Base-by-base conservation (phyloP, 352 stramenopile species). In the Phytophthora megakarya region DNA sequence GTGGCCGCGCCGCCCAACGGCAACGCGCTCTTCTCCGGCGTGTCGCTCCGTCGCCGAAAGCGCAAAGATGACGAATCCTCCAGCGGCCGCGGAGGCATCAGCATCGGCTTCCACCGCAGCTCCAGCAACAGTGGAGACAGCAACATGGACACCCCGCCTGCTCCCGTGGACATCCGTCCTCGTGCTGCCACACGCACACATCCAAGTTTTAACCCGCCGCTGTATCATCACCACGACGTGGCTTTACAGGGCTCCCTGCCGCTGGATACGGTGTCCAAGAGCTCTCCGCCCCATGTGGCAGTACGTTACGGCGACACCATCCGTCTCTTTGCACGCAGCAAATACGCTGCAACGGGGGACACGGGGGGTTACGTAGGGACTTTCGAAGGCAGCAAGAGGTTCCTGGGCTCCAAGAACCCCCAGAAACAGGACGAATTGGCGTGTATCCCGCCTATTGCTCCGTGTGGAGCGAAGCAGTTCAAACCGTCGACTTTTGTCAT, bases 231-330 rank as follows among this genome's bases (percentile, higher is more conserved):
- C 3, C 49, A 70, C 19, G 70, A 78, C 43, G 57, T 68, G 38
- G 61, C 61, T 0, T 35, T 73, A 25, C 46, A 32, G 5, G 67
- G 62, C 19, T 69, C 64, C 51, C 65, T 66, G 62, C 67, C 67
- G 15, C 32, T 77, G n/a, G 73, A 76, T 22, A 76, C 70, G 0
- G 59, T 81, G 1, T 73, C 61, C 46, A 78, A 78, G 75, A 76
- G 71, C 44, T 73, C 81, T 13, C 75, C 83, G 25, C 83, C 83
- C 6, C 80, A 85, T 51, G 77, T 92, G 16, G 84, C 81, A 9
- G 71, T 92, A 22, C 77, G 81, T 11, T 92, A 89, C 54, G 84
- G 84, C 23, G 81, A 92, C 61, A 79, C 61, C 8, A 81, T 92
- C 49, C 81, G 84, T 2, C 72, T 92, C 9, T 92, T 81, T 33